These are phyloP conservation scores for Calonectria hongkongensis DNA, from an alignment of 2,329 filamentous ascomycete genomes.

Conservation along the genomic window DNA sequence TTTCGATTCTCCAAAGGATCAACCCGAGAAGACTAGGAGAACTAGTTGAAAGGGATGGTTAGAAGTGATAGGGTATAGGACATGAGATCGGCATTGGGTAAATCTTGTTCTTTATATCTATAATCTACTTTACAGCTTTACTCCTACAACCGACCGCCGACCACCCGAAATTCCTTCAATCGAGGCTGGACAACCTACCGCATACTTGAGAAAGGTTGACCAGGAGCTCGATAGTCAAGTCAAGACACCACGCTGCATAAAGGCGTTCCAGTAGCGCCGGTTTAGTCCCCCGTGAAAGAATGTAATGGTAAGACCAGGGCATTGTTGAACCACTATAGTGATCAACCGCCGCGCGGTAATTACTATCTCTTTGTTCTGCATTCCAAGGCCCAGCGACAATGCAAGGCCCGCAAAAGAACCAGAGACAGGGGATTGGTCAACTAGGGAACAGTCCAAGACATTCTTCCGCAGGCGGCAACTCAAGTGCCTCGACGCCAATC, in stretches of 20 bases:
- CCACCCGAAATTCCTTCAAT: slow-evolving; percentile 36
- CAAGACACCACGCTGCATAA: slow-evolving; percentile 50
- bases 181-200: slow-evolving; percentile 44
- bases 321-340: slow-evolving; percentile 33
- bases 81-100: slow-evolving; percentile 9
- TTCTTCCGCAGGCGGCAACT: slow-evolving; percentile 38
- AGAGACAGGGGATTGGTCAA: slow-evolving; percentile 22
- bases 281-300: slow-evolving; percentile 42
- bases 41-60: slow-evolving; percentile 27
- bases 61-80: background rate
- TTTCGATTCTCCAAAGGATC: slow-evolving; percentile 36
- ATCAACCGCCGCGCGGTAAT: slow-evolving; percentile 24
- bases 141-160: slow-evolving; percentile 32
- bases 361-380: slow-evolving; percentile 45
- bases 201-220: slow-evolving; percentile 49
- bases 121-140: slow-evolving; percentile 23
- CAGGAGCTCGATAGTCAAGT: slow-evolving; percentile 29
- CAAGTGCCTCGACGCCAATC: slow-evolving; percentile 40
- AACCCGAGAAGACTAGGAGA: slow-evolving; percentile 30
- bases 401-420: background rate
- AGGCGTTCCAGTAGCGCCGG: slow-evolving; percentile 38
- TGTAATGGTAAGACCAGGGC: slow-evolving; percentile 44
- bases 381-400: slow-evolving; percentile 38
- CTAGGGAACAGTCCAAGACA: slow-evolving; percentile 38
- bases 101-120: slow-evolving; percentile 48